A percentile compares a stretch with the other conserved stretches of the same genome.
phyloP scores from a whole-genome alignment of 2,329 filamentous ascomycete genomes.

The Sporothrix pseudoabietina region DNA sequence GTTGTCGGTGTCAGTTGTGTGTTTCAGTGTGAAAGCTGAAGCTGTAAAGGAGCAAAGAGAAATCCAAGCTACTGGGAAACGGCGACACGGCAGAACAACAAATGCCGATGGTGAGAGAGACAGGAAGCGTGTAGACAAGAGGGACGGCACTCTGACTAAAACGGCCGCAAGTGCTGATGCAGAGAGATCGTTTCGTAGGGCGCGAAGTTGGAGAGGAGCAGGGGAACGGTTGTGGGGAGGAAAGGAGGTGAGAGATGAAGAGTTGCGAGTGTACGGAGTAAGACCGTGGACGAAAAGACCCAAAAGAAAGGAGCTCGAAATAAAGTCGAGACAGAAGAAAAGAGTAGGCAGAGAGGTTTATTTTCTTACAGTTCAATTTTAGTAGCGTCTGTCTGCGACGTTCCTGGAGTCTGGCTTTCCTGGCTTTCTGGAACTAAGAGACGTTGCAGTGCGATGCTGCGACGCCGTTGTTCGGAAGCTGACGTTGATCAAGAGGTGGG shows the following conservation, averaged over 20 bases:
- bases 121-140: not conserved
- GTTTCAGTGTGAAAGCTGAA: not conserved
- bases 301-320: not conserved
- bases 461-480: constrained; percentile 25
- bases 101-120: not conserved
- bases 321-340: not conserved
- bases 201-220: not conserved
- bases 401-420: constrained; percentile 1
- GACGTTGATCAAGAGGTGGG: not conserved
- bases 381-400: not conserved
- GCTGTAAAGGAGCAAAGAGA: not conserved
- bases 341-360: not conserved
- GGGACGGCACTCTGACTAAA: not conserved
- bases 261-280: not conserved
- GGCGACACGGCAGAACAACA: not conserved
- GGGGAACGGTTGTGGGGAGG: not conserved
- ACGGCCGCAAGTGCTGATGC: not conserved
- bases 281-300: not conserved
- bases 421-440: not conserved
- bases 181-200: not conserved
- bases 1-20: not conserved
- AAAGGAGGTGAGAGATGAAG: not conserved
- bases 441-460: constrained; percentile 19
- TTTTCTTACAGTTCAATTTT: constrained; percentile 23
- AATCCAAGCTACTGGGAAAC: not conserved